phyloP scores from a whole-genome alignment of 2,329 filamentous ascomycete genomes.

The Nannizziopsis barbatae region DNA sequence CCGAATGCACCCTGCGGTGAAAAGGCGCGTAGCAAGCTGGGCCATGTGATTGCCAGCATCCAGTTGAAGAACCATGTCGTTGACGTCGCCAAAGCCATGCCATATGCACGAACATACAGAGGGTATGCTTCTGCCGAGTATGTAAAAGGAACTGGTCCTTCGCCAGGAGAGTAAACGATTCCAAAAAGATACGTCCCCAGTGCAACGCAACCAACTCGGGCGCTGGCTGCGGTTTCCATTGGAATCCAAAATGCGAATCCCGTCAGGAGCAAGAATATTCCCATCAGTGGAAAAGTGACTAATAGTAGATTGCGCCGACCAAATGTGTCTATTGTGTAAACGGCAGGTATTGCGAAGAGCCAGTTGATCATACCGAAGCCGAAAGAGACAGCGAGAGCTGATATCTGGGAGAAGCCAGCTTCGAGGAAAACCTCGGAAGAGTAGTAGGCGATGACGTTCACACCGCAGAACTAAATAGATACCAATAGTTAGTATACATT shows the following conservation, averaged over 20 bases:
- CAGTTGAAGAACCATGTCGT: constrained; percentile 51
- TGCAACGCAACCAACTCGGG: constrained; percentile 33
- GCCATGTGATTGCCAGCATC: constrained; percentile 44
- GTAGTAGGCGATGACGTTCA: constrained; percentile 51
- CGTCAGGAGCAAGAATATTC: constrained; percentile 41
- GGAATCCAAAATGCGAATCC: constrained; percentile 46
- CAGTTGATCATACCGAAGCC: constrained; percentile 55
- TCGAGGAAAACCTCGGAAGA: constrained; percentile 50
- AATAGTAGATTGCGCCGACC: constrained; percentile 54
- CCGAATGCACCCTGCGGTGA: constrained; percentile 43
- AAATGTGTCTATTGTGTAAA: constrained; percentile 58
- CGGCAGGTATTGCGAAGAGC: constrained; percentile 51
- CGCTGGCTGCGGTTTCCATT: constrained; percentile 21
- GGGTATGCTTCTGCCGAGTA: constrained; percentile 59
- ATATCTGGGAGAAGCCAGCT: constrained; percentile 40
- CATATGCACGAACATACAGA: constrained; percentile 50
- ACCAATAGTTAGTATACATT: constrained; percentile 1
- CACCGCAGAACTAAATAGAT: constrained; percentile 33
- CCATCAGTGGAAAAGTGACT: constrained; percentile 55
- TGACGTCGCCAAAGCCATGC: constrained; percentile 55
- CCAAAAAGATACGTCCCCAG: constrained; percentile 37
- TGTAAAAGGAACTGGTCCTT: constrained; percentile 54
- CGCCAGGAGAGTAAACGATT: constrained; percentile 44
- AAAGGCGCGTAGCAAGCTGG: constrained; percentile 39
- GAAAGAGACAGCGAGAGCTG: constrained; percentile 47